Conservation (phyloP, 495 filamentous ascomycete genomes). For the Chaetomium tenue region DNA sequence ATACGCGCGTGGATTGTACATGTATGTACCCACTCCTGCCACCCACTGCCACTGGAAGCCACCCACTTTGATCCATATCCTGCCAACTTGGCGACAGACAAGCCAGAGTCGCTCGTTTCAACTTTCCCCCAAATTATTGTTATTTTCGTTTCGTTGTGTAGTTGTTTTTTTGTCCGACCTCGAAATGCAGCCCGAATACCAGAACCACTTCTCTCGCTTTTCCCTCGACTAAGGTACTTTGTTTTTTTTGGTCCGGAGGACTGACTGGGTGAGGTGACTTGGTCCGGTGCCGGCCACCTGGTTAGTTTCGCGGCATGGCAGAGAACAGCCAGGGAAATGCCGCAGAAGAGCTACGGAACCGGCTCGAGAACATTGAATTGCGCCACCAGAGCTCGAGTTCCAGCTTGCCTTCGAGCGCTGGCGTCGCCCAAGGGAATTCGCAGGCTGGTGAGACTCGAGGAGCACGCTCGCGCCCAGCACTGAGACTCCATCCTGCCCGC, state of each 20-base stretch:
- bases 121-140: neutral
- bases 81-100: neutral
- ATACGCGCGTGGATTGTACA: neutral
- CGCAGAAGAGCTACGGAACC: slow-evolving; percentile 26
- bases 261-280: neutral
- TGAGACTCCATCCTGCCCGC: neutral
- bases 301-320: slow-evolving; percentile 19
- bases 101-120: neutral
- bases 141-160: neutral
- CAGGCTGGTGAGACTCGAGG: neutral
- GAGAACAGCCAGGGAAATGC: slow-evolving; percentile 15
- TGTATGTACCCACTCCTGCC: too few relatives aligned
- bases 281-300: neutral
- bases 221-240: neutral
- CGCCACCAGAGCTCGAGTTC: slow-evolving; percentile 20
- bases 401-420: slow-evolving; percentile 1
- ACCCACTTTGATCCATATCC: neutral
- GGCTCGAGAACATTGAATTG: slow-evolving; percentile 30
- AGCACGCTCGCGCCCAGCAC: neutral
- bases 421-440: neutral
- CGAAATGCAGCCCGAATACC: neutral
- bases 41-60: too few relatives aligned
- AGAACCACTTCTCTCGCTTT: neutral
- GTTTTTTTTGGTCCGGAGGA: neutral
- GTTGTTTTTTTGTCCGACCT: neutral